Evolutionary conservation across 164 flowering plant species (phyloP), one percentile per base, ranked within the genome.

Genomic region (Paratinospora sagittata): DNA sequence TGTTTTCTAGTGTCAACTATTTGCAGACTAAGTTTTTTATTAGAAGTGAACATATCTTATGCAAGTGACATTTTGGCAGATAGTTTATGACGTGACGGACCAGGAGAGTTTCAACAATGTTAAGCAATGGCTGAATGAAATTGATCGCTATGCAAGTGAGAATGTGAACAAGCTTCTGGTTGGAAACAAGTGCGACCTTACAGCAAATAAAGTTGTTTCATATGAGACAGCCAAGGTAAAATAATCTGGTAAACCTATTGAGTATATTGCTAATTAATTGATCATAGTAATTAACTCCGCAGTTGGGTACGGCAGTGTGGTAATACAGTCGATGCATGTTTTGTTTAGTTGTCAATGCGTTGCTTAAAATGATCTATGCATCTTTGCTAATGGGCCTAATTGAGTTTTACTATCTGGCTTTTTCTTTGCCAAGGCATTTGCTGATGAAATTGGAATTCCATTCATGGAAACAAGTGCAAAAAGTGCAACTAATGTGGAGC

Each of bases 101-200:
- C 82, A 82, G 70, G 84, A 80, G 63, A 82, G 84, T 65, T 82
- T 82, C 65, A 82, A 82, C 76, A 82, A 82, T 66, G 84, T 80
- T 12, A 82, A 82, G 63, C 84, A 82, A 66, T 82, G 84, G 84
- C 60, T 82, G 73, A 82, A 76, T 70, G 84, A 82, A 68, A 82
- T 82, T 37, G 84, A 82, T 64, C 82, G 84, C 39, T 75, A 82
- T 71, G 82, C 84, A 65, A 82, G 81, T 72, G 82, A 82, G 64
- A 82, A 78, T 74, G 84, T 82, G 16, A 82, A 82, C 77, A 82
- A 82, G 81, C 84, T 82, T 71, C 68, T 82, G 47, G 84, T 82
- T 57, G 84, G 84, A 27, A 82, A 82, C 78, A 82, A 82, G 74
- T 77, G 74, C 68, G 84, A 82, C 41, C 75, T 82, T 45, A 82